Conservation (phyloP, 345 rosid genomes). For the Eutrema heterophyllum region DNA sequence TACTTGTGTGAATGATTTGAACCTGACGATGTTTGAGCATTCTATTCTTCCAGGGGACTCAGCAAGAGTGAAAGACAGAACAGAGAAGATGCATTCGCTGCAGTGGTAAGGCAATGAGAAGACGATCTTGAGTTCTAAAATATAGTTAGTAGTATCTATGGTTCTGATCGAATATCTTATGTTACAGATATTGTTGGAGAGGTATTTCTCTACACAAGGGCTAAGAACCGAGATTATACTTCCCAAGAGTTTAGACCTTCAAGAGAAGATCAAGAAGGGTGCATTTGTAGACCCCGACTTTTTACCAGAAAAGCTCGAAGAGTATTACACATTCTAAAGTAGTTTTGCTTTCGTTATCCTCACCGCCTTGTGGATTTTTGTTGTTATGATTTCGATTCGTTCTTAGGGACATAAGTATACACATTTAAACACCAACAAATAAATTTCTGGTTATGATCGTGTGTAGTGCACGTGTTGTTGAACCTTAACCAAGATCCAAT, state of each 20-base stretch:
- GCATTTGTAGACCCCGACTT: conserved; percentile 49
- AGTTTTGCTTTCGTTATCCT: not conserved
- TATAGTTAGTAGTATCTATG: not conserved
- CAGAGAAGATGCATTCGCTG: conserved; percentile 71
- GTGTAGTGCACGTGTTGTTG: not conserved
- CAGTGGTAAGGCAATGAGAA: conserved; percentile 48
- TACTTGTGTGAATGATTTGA: not conserved
- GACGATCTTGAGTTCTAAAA: not conserved
- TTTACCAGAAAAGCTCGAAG: conserved; percentile 30
- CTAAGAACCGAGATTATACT: conserved; percentile 60
- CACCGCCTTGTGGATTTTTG: not conserved
- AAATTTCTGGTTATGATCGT: not conserved
- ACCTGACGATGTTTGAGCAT: not conserved
- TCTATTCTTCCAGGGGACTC: conserved; percentile 61
- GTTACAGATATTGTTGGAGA: conserved; percentile 75
- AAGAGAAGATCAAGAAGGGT: conserved; percentile 62
- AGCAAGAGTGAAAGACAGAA: conserved; percentile 49
- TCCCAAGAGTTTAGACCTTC: conserved; percentile 65
- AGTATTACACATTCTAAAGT: conserved; percentile 15
- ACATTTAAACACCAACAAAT: not conserved
- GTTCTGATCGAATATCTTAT: not conserved
- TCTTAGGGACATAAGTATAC: not conserved
- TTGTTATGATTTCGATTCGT: not conserved
- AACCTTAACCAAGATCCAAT: not conserved
- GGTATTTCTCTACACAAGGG: conserved; percentile 65